These are phyloP conservation scores for Monosporascus sp. DNA, from an alignment of 2,329 filamentous ascomycete genomes.

Conservation along the genomic window DNA sequence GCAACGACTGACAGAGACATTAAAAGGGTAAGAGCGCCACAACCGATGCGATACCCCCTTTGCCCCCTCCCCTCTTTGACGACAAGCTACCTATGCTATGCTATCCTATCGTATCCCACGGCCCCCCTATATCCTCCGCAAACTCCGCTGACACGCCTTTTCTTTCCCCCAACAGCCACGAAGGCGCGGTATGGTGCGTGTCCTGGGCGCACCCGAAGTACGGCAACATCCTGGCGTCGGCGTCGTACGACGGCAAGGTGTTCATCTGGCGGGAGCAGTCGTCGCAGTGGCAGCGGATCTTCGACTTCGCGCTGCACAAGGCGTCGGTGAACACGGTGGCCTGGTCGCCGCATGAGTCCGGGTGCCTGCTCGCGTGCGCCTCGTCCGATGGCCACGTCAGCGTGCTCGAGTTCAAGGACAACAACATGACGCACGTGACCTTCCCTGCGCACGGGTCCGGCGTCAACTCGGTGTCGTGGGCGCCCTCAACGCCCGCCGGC, in stretches of 20 bases:
- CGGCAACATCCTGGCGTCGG: conserved; percentile 93
- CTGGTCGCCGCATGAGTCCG: conserved; percentile 95
- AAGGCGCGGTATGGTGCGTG: conserved; percentile 96
- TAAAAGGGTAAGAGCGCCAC: conserved; percentile 69
- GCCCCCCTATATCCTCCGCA: background rate
- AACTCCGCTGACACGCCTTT: background rate
- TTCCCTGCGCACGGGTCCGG: conserved; percentile 91
- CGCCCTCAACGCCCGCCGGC: conserved; percentile 77
- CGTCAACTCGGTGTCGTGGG: conserved; percentile 95
- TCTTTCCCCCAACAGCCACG: conserved; percentile 58
- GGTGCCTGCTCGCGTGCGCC: conserved; percentile 90
- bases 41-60: background rate
- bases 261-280: conserved; percentile 94
- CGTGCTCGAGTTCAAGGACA: conserved; percentile 95
- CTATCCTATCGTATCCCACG: background rate
- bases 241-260: conserved; percentile 95
- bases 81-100: background rate
- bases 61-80: background rate
- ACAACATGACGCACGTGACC: conserved; percentile 82
- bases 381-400: conserved; percentile 90
- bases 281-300: conserved; percentile 76
- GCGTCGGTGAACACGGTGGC: conserved; percentile 94
- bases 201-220: conserved; percentile 98
- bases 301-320: conserved; percentile 90
- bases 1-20: conserved; percentile 83